Percentiles rank a stretch among this genome's conserved stretches.
These are phyloP conservation scores for Achlya hypogyna DNA, from an alignment of 352 stramenopile species.

Conservation along the genomic window DNA sequence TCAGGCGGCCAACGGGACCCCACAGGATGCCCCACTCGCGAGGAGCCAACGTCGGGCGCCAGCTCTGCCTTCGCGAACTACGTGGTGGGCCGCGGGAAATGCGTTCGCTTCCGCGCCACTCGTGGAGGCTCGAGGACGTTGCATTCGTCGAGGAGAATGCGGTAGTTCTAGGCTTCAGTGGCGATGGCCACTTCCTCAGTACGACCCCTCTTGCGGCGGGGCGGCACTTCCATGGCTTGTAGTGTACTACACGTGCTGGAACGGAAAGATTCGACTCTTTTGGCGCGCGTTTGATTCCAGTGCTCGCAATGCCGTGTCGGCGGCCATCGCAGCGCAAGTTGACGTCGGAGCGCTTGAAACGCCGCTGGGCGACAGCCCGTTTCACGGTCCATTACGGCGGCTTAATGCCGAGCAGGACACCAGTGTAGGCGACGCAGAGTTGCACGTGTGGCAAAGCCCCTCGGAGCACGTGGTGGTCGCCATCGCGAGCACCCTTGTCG, in stretches of 20 bases:
- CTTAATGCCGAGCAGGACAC: too few relatives aligned
- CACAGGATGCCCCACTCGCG: too few relatives aligned
- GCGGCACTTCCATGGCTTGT: neutral
- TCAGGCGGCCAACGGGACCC: too few relatives aligned
- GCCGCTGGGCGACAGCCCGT: neutral
- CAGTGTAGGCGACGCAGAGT: constrained; percentile 21
- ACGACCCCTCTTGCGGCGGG: constrained; percentile 13
- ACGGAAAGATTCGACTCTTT: constrained; percentile 32
- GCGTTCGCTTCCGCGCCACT: neutral
- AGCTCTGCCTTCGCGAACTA: neutral
- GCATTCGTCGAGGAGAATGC: constrained; percentile 26
- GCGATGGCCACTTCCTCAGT: constrained; percentile 54
- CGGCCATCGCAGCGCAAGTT: constrained; percentile 17
- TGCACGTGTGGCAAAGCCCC: constrained; percentile 53
- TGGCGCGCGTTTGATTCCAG: constrained; percentile 32
- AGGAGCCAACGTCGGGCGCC: neutral
- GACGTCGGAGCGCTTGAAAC: constrained; percentile 19
- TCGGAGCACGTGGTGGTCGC: constrained; percentile 40
- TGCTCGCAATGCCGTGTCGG: constrained; percentile 13
- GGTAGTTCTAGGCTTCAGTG: constrained; percentile 59
- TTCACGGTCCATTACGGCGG: too few relatives aligned
- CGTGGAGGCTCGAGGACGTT: constrained; percentile 8
- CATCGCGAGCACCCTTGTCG: constrained; percentile 26
- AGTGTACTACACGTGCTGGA: constrained; percentile 47
- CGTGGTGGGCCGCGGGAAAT: neutral